A percentile compares a stretch with the other conserved stretches of the same genome.
These are phyloP conservation scores for Graphiopsis chlorocephala DNA, from an alignment of 2,329 filamentous ascomycete species.

Conservation along the genomic window DNA sequence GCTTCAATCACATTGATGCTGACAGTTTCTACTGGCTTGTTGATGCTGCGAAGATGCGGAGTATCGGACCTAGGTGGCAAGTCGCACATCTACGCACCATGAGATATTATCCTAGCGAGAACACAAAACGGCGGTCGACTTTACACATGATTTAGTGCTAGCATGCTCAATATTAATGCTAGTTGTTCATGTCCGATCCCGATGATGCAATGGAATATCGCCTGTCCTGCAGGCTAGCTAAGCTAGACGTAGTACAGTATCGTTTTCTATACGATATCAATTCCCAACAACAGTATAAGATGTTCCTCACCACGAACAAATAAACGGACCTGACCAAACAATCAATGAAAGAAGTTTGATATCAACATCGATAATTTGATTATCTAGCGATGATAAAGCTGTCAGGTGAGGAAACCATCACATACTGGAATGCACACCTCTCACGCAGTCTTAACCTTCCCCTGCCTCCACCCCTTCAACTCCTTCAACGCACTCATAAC, in stretches of 20 bases:
- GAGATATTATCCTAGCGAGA: neutral
- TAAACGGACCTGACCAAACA: too few species aligned
- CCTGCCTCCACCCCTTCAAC: slow-evolving; percentile 45
- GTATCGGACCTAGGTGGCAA: neutral
- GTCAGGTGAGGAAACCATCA: too few species aligned
- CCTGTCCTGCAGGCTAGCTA: too few species aligned
- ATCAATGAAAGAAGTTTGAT: too few species aligned
- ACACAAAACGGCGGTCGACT: neutral
- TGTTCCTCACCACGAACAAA: too few species aligned
- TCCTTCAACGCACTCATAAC: slow-evolving; percentile 82
- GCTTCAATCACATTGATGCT: neutral
- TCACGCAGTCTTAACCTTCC: slow-evolving; percentile 28
- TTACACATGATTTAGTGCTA: neutral
- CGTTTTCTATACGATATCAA: too few species aligned
- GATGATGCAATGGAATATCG: too few species aligned
- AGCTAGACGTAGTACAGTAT: too few species aligned
- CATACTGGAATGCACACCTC: too few species aligned
- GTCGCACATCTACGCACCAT: neutral
- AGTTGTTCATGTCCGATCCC: neutral
- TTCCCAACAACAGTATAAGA: too few species aligned
- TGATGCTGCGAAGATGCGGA: neutral
- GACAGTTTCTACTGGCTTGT: neutral
- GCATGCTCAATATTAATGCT: neutral
- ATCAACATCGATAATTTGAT: too few species aligned
- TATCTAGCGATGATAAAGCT: too few species aligned